phyloP scores from a whole-genome alignment of 345 rosid species.

The Gossypium arboreum region DNA sequence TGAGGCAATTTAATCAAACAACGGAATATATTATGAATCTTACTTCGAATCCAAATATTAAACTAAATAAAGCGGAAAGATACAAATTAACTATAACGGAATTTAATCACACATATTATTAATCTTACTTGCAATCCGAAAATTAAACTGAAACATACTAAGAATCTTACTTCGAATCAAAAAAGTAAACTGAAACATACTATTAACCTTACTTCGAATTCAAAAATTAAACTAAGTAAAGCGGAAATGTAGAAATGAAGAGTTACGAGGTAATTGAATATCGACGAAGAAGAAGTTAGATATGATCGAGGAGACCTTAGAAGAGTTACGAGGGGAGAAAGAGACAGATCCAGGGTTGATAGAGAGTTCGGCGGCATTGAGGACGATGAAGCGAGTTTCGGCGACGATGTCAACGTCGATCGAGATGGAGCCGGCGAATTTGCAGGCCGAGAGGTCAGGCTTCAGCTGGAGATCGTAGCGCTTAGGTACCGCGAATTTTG shows the following conservation, averaged over 20 bases:
- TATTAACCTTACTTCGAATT: too few relatives aligned
- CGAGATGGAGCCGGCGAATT: constrained; percentile 58
- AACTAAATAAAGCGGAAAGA: too few relatives aligned
- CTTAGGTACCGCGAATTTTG: constrained; percentile 74
- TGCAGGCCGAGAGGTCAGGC: constrained; percentile 76
- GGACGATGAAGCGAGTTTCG: constrained; percentile 67
- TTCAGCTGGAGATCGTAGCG: constrained; percentile 72
- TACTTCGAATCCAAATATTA: neutral
- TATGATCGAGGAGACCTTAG: constrained; percentile 43
- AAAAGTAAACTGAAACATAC: too few relatives aligned
- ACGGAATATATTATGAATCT: too few relatives aligned
- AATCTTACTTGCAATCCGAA: too few relatives aligned
- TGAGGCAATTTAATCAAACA: neutral
- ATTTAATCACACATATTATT: too few relatives aligned
- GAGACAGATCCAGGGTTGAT: constrained; percentile 45
- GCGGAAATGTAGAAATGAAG: neutral
- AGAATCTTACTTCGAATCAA: neutral
- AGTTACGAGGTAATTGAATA: neutral
- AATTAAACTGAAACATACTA: too few relatives aligned
- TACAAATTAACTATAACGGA: too few relatives aligned
- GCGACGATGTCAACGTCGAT: constrained; percentile 56
- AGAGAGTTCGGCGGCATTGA: constrained; percentile 88
- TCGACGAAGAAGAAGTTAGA: neutral
- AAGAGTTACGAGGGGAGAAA: constrained; percentile 39
- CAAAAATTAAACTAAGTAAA: neutral